Base-by-base conservation (phyloP, 768 basidiomycete species). In the Floccularia luteovirens region DNA sequence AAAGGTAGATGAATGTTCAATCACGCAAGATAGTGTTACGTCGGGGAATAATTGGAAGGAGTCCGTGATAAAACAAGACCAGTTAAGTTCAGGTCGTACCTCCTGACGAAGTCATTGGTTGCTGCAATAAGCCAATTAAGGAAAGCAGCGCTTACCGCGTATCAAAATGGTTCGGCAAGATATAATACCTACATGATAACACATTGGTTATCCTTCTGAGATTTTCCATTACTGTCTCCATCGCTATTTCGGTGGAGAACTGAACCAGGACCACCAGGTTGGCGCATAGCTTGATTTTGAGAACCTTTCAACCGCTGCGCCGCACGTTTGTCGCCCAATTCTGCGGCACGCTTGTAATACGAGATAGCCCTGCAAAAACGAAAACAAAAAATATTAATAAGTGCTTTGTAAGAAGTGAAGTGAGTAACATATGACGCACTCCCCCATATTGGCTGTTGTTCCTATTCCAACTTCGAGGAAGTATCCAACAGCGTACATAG, bases 401-500 rank as follows among this genome's bases (percentile, higher is more conserved):
- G 14, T 28, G 27, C 8, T 14, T 14, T 14, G 27, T 8, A 14
- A 28, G 37, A 10, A 21, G 31, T 31, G 38, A 19, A 25, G 43
- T 16, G 33, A 25, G 24, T 30, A 14, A 24, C 7, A n/a, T 22
- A 36, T 7, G 11, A 72, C 82, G 49, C 54, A 89, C 77, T 90
- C 82, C 37, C 68, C 60, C 52, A 73, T 64, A 62, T 78, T 79
- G 20, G 76, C 68, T 37, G 71, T 54, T 31, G 85, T 88, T 30
- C 90, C 90, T 44, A 92, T 90, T 27, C 93, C 94, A 33, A 94
- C 90, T 65, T 99, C 94, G 47, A 83, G 74, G 60, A 99, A 99
- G 67, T 99, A 99, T 1, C 96, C 96, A 1, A 93, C 83, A 16
- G 93, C 96, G 50, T 99, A 99, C 80, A 96, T 88, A 8, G 96